phyloP scores from a whole-genome alignment of 768 basidiomycete genomes.

The Agaricus sinodeliciosus region DNA sequence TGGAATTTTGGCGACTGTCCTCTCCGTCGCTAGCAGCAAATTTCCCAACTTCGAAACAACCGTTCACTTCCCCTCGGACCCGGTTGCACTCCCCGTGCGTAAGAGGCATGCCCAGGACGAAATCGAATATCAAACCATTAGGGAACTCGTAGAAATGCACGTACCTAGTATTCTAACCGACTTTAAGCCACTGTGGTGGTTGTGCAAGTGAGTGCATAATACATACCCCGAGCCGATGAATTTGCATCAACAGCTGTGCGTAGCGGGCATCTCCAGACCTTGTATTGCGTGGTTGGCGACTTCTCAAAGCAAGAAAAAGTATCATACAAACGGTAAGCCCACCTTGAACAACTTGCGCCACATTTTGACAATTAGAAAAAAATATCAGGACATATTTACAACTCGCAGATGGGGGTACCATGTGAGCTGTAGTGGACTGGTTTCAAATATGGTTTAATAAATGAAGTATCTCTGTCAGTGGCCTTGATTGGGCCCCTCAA shows the following conservation, averaged over 20 bases:
- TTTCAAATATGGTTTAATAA: background rate
- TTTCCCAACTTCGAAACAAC: slow-evolving; percentile 19
- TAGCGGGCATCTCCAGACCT: slow-evolving; percentile 61
- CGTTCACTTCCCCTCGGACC: slow-evolving; percentile 34
- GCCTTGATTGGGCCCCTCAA: slow-evolving; percentile 58
- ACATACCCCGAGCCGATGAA: background rate
- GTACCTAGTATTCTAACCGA: slow-evolving; percentile 35
- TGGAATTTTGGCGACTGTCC: slow-evolving; percentile 28
- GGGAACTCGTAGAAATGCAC: slow-evolving; percentile 31
- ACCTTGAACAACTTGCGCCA: background rate
- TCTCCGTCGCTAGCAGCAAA: slow-evolving; percentile 20
- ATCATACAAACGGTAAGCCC: slow-evolving; percentile 45
- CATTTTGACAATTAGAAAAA: background rate
- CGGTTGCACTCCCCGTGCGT: slow-evolving; percentile 28
- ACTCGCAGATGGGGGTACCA: slow-evolving; percentile 55
- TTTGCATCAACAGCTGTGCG: background rate
- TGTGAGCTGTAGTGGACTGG: slow-evolving; percentile 33
- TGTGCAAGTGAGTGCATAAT: slow-evolving; percentile 32
- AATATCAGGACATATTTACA: slow-evolving; percentile 38
- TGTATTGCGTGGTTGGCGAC: slow-evolving; percentile 53
- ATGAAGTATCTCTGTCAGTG: slow-evolving; percentile 28
- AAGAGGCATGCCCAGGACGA: slow-evolving; percentile 22
- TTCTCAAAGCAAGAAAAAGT: slow-evolving; percentile 52
- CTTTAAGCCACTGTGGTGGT: slow-evolving; percentile 44
- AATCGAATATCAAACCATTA: slow-evolving; percentile 31